These are phyloP conservation scores for Selenicereus undatus DNA, from an alignment of 148 eudicot species.

Conservation along the genomic window DNA sequence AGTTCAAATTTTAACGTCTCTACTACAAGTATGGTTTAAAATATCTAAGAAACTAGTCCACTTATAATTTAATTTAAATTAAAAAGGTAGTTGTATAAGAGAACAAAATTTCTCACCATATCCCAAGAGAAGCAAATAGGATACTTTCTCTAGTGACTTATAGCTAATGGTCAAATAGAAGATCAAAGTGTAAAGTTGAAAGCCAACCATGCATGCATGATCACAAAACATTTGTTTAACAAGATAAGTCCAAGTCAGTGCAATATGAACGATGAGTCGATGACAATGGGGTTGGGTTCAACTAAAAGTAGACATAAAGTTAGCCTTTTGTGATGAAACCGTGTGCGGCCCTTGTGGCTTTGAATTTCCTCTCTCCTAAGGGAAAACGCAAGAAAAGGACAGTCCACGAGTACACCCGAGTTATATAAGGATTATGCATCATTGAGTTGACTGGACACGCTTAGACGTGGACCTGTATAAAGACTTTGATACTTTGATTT, in stretches of 20 bases:
- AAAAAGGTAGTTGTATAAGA: no score
- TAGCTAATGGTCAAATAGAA: background rate
- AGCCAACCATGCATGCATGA: background rate
- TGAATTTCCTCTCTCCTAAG: background rate
- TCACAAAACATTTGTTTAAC: background rate
- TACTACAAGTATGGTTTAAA: no score
- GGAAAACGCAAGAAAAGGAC: background rate
- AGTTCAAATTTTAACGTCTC: no score
- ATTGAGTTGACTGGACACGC: background rate
- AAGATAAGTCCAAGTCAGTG: background rate
- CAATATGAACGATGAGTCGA: background rate
- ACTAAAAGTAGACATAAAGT: background rate
- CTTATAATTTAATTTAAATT: no score
- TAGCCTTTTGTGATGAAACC: background rate
- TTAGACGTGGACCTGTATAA: background rate
- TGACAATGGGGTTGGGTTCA: background rate
- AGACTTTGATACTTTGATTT: background rate
- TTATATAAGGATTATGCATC: background rate
- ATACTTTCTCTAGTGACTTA: background rate
- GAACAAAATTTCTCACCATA: no score
- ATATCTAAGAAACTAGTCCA: no score
- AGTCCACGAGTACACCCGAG: background rate
- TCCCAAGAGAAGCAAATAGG: no score
- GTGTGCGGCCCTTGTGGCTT: background rate
- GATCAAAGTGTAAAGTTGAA: background rate